phyloP scores from a whole-genome alignment of 2,329 filamentous ascomycete genomes.

The Grosmannia clavigera region DNA sequence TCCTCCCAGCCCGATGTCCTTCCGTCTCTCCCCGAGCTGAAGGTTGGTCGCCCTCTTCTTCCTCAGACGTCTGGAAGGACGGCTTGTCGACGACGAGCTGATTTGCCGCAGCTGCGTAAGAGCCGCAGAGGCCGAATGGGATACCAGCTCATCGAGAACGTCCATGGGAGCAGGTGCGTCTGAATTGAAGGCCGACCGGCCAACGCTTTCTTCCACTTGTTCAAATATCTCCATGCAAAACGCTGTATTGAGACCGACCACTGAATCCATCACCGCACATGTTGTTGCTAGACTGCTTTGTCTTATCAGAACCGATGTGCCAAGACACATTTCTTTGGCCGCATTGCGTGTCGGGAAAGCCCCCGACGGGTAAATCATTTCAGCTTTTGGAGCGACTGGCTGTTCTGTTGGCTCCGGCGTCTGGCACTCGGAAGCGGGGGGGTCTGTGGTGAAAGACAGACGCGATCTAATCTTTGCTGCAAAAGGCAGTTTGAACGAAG shows the following conservation, averaged over 20 bases:
- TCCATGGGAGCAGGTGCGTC: neutral
- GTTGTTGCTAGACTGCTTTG: neutral
- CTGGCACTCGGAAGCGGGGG: neutral
- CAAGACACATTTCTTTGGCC: neutral
- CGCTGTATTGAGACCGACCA: neutral
- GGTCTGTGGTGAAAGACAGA: neutral
- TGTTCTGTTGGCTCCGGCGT: neutral
- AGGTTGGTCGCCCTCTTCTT: neutral
- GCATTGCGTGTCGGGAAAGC: neutral
- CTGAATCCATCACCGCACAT: neutral
- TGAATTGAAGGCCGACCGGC: neutral
- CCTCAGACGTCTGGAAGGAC: neutral
- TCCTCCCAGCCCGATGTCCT: neutral
- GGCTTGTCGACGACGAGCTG: neutral
- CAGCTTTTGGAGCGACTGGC: neutral
- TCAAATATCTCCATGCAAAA: neutral
- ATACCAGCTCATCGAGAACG: neutral
- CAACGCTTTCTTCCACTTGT: neutral
- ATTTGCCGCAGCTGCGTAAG: neutral
- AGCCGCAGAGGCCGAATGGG: neutral
- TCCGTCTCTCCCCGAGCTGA: neutral
- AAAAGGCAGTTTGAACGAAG: neutral
- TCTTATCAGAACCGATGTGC: slow-evolving; percentile 1
- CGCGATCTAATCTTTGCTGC: neutral
- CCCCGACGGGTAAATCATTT: neutral